Evolutionary conservation across 352 stramenopile genomes (phyloP).

Genomic region (Globisporangium iwayamae): DNA sequence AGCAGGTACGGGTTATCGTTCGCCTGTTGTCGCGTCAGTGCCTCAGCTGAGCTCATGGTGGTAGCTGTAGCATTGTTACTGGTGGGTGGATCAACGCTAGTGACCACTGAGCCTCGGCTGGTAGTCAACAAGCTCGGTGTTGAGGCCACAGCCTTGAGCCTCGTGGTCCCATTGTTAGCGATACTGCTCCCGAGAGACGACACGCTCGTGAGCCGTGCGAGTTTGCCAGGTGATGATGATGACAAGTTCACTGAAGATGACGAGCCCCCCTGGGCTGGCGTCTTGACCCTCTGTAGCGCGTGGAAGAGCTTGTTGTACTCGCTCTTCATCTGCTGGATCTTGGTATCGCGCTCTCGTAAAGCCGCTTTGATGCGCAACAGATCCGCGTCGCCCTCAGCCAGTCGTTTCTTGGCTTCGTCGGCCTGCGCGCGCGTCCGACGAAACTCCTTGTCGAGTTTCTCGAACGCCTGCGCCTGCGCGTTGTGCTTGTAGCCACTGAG

Average conservation of each 20-base stretch:
- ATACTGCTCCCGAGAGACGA: background rate
- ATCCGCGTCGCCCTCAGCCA: slow-evolving; percentile 43
- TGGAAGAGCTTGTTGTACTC: slow-evolving; percentile 75
- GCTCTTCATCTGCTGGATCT: slow-evolving; percentile 58
- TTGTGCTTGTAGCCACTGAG: slow-evolving; percentile 44
- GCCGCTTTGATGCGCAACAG: slow-evolving; percentile 42
- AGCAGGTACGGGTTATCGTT: slow-evolving; percentile 73
- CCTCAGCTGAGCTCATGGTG: background rate
- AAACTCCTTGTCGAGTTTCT: slow-evolving; percentile 49
- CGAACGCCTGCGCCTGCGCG: slow-evolving; percentile 43
- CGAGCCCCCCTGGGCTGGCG: background rate
- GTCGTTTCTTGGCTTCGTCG: slow-evolving; percentile 23
- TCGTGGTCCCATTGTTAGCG: background rate
- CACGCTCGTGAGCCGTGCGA: slow-evolving; percentile 1
- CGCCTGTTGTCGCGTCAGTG: slow-evolving; percentile 5
- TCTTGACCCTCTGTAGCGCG: slow-evolving; percentile 65
- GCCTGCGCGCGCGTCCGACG: slow-evolving; percentile 27
- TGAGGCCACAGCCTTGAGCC: slow-evolving; percentile 7
- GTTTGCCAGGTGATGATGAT: background rate
- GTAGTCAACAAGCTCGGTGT: slow-evolving; percentile 1
- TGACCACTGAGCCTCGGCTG: background rate
- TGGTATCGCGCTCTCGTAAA: slow-evolving; percentile 48
- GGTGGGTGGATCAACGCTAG: background rate
- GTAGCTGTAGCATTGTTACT: background rate
- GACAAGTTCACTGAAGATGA: background rate